Evolutionary conservation across 2,329 filamentous ascomycete species (phyloP).

Genomic region (Calonectria pseudoturangicola): DNA sequence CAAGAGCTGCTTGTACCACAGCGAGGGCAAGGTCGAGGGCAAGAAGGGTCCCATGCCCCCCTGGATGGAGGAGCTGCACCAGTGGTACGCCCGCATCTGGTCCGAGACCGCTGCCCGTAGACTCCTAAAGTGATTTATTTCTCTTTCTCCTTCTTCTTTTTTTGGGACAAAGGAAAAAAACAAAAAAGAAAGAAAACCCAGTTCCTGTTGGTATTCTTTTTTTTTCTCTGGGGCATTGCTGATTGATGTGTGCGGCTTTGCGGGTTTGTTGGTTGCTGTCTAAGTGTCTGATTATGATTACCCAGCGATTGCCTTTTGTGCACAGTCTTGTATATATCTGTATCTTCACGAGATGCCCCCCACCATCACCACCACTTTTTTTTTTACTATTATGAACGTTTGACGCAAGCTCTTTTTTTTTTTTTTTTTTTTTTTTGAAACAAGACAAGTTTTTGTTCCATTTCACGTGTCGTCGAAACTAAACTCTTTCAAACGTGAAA

Average conservation of each 20-base stretch:
- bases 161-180: not conserved
- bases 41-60: slow-evolving; percentile 56
- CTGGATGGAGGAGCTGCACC: slow-evolving; percentile 57
- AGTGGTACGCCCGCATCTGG: slow-evolving; percentile 65
- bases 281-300: slow-evolving; percentile 11
- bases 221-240: not conserved
- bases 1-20: slow-evolving; percentile 78
- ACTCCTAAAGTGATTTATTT: slow-evolving; percentile 56
- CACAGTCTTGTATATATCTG: slow-evolving; percentile 28
- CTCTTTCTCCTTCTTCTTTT: not conserved
- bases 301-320: slow-evolving; percentile 16
- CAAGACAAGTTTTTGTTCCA: not conserved
- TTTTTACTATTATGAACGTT: not conserved
- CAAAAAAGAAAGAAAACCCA: not conserved
- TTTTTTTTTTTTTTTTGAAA: not conserved
- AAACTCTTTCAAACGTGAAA: not conserved
- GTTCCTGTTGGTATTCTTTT: not conserved
- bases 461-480: not conserved
- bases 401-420: slow-evolving; percentile 15
- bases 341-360: slow-evolving; percentile 16
- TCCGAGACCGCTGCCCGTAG: slow-evolving; percentile 62
- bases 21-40: slow-evolving; percentile 60
- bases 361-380: not conserved
- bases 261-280: not conserved
- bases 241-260: not conserved